Conservation (phyloP, 345 rosid species). For the Nephelium lappaceum region DNA sequence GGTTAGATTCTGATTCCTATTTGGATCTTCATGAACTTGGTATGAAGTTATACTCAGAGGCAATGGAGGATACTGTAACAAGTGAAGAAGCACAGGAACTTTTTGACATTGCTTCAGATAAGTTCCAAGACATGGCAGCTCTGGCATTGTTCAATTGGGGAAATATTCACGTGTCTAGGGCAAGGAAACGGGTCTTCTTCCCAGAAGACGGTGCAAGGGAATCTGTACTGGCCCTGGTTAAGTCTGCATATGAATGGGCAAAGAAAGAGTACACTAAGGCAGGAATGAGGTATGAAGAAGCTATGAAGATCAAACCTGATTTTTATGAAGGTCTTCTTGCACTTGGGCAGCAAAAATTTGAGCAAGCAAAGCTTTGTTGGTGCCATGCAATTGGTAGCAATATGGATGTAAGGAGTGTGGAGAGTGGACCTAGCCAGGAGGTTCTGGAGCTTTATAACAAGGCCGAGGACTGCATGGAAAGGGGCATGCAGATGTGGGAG, state of each 20-base stretch:
- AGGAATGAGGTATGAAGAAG: conserved; percentile 74
- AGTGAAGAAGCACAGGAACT: conserved; percentile 87
- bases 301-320: conserved; percentile 79
- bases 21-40: conserved; percentile 94
- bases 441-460: conserved; percentile 88
- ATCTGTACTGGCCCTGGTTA: conserved; percentile 51
- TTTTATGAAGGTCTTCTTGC: conserved; percentile 95
- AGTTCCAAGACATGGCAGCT: conserved; percentile 98
- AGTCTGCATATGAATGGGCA: conserved; percentile 75
- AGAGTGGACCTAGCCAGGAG: conserved; percentile 68
- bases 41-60: conserved; percentile 90
- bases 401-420: conserved; percentile 58
- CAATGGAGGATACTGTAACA: conserved; percentile 88
- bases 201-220: conserved; percentile 75
- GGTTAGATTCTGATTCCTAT: conserved; percentile 92
- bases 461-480: conserved; percentile 98
- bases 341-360: conserved; percentile 94
- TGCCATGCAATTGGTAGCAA: conserved; percentile 74
- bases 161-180: conserved; percentile 86
- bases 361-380: conserved; percentile 97
- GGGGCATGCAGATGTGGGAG: conserved; percentile 98
- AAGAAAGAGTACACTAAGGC: conserved; percentile 72
- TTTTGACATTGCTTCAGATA: conserved; percentile 79
- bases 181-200: conserved; percentile 69
- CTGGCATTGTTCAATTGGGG: conserved; percentile 97